Evolutionary conservation across 1,139 yeast genomes (phyloP).

Genomic region (Geotrichum europaeum): DNA sequence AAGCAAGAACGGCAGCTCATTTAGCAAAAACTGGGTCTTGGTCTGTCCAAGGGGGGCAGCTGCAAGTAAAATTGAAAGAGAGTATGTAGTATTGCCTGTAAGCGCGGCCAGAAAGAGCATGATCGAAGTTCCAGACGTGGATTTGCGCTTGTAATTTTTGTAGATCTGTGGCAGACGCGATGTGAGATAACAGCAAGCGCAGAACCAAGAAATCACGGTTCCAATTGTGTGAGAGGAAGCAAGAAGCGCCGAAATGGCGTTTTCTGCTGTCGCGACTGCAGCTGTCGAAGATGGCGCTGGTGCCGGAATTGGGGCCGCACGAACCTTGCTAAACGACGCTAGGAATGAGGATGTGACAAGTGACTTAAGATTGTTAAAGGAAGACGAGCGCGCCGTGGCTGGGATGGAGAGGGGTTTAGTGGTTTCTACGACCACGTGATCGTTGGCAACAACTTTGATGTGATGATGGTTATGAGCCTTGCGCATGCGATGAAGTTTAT

Average conservation of each 20-base stretch:
- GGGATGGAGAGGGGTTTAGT: constrained; percentile 11
- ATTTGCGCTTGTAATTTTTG: constrained; percentile 67
- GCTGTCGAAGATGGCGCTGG: constrained; percentile 25
- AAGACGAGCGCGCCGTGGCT: constrained; percentile 5
- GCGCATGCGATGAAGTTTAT: constrained; percentile 4
- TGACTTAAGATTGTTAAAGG: constrained; percentile 18
- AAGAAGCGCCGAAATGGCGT: neutral
- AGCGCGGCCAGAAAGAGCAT: constrained; percentile 73
- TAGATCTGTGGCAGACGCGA: constrained; percentile 82
- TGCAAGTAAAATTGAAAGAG: constrained; percentile 54
- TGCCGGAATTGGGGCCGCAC: constrained; percentile 22
- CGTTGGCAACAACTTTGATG: constrained; percentile 11
- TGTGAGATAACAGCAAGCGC: constrained; percentile 66
- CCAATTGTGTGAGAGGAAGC: constrained; percentile 39
- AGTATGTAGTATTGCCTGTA: constrained; percentile 73
- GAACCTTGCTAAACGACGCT: constrained; percentile 28
- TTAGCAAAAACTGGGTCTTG: constrained; percentile 47
- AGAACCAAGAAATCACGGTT: constrained; percentile 65
- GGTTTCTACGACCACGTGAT: constrained; percentile 4
- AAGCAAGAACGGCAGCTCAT: constrained; percentile 73
- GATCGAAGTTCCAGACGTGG: constrained; percentile 82
- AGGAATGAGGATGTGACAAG: constrained; percentile 29
- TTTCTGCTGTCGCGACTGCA: constrained; percentile 5
- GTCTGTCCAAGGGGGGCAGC: constrained; percentile 40
- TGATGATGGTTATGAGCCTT: constrained; percentile 12